Conservation (phyloP, 2,329 filamentous ascomycete genomes). For the Saccharata proteae region DNA sequence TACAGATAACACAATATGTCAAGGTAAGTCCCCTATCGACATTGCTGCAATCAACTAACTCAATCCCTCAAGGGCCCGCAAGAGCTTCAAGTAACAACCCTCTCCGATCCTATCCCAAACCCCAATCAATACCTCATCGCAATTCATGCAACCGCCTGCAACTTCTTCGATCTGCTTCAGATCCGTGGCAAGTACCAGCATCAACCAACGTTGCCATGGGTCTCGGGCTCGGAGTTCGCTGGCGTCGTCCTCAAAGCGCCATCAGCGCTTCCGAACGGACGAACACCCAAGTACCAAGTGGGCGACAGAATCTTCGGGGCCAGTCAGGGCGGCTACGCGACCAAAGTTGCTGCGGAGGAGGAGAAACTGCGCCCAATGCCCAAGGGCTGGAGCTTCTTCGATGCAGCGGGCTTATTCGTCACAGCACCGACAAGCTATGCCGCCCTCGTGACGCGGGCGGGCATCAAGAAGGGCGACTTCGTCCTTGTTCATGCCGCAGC, state of each 20-base stretch:
- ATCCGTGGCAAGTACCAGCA: slow-evolving; percentile 93
- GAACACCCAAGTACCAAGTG: slow-evolving; percentile 51
- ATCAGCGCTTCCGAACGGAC: slow-evolving; percentile 28
- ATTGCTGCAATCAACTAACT: slow-evolving; percentile 6
- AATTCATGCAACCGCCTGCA: slow-evolving; percentile 77
- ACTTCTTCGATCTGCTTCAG: slow-evolving; percentile 96
- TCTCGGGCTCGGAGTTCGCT: slow-evolving; percentile 77
- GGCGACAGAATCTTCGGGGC: slow-evolving; percentile 83
- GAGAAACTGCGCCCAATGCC: slow-evolving; percentile 60
- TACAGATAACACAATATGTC: slow-evolving; percentile 62
- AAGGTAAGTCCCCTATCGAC: slow-evolving; percentile 38
- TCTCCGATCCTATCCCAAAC: slow-evolving; percentile 62
- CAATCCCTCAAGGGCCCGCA: slow-evolving; percentile 59
- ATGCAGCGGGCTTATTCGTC: slow-evolving; percentile 81
- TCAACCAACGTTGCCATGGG: slow-evolving; percentile 80
- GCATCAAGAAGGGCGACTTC: slow-evolving; percentile 63
- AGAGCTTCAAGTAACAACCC: slow-evolving; percentile 61
- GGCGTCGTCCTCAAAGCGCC: slow-evolving; percentile 63
- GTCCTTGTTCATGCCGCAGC: slow-evolving; percentile 89
- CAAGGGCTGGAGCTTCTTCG: slow-evolving; percentile 66
- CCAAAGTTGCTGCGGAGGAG: slow-evolving; percentile 57
- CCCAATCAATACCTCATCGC: slow-evolving; percentile 72
- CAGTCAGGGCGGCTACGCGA: slow-evolving; percentile 75
- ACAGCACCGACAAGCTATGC: slow-evolving; percentile 86
- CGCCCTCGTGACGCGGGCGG: slow-evolving; percentile 65